phyloP scores from a whole-genome alignment of 2,329 filamentous ascomycete species.

The Fusarium fujikuroi region DNA sequence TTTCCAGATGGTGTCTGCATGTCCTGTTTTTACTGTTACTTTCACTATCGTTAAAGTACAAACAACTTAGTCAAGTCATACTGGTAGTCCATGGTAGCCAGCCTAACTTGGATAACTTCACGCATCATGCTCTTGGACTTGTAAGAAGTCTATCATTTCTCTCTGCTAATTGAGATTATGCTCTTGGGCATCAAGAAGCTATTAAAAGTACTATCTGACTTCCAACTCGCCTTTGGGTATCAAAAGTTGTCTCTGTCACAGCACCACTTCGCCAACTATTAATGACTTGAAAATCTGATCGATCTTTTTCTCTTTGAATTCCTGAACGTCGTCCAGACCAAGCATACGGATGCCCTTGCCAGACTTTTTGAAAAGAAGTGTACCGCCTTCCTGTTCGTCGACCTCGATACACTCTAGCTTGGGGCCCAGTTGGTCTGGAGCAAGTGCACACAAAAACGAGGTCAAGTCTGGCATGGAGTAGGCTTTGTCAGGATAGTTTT shows the following conservation, averaged over 20 bases:
- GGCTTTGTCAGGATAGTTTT: slow-evolving; percentile 26
- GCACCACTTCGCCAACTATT: background rate
- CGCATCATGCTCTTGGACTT: background rate
- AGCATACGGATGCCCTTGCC: slow-evolving; percentile 34
- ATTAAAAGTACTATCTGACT: background rate
- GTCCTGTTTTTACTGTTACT: background rate
- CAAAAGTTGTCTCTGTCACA: slow-evolving; percentile 8
- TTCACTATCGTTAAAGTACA: background rate
- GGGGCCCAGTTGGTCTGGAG: slow-evolving; percentile 12
- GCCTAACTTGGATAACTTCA: background rate
- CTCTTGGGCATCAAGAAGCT: background rate
- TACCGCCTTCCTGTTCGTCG: slow-evolving; percentile 16
- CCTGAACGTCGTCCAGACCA: slow-evolving; percentile 12
- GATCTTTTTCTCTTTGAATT: slow-evolving; percentile 10
- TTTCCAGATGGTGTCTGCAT: background rate
- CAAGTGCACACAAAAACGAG: slow-evolving; percentile 25
- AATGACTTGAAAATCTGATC: background rate
- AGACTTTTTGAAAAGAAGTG: slow-evolving; percentile 29
- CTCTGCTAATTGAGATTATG: background rate
- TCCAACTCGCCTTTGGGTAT: slow-evolving; percentile 21
- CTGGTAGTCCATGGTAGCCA: background rate
- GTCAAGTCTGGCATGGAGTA: slow-evolving; percentile 40
- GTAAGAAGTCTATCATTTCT: background rate
- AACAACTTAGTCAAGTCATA: background rate
- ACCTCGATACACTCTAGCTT: slow-evolving; percentile 14